Percentiles rank a stretch among this genome's conserved stretches.
Evolutionary conservation across 129 eudicot species (phyloP).

Genomic region (Kitagawia praeruptora): DNA sequence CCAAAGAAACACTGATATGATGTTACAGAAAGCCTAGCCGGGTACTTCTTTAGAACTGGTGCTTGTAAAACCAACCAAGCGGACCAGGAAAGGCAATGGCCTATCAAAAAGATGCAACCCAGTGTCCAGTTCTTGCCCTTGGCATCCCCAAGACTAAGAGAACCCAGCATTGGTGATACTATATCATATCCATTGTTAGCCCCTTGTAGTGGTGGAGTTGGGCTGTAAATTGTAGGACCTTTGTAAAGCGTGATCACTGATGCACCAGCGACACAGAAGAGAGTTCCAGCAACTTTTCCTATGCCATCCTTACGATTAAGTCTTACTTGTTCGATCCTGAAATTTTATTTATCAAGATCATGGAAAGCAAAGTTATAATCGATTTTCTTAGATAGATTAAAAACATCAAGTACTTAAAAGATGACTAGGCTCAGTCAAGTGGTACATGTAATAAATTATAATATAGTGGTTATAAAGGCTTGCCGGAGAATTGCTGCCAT

Average conservation of each 20-base stretch:
- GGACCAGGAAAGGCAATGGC: conserved; percentile 96
- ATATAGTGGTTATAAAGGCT: conserved; percentile 10
- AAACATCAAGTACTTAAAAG: background rate
- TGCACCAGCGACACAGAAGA: conserved; percentile 89
- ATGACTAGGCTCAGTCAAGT: background rate
- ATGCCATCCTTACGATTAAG: conserved; percentile 83
- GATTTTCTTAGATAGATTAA: background rate
- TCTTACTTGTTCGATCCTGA: conserved; percentile 90
- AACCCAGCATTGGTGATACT: conserved; percentile 28
- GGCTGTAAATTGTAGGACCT: conserved; percentile 94
- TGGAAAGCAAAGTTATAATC: background rate
- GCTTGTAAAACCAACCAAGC: conserved; percentile 94
- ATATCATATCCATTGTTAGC: conserved; percentile 7
- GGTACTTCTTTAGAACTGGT: conserved; percentile 84
- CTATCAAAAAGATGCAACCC: conserved; percentile 89
- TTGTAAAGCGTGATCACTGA: conserved; percentile 90
- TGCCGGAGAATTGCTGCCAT: conserved; percentile 78
- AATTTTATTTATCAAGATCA: background rate
- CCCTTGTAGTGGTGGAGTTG: conserved; percentile 44
- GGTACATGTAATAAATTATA: background rate
- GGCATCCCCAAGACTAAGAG: conserved; percentile 50
- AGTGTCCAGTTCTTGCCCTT: conserved; percentile 87
- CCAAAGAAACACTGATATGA: conserved; percentile 96
- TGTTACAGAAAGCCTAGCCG: conserved; percentile 91
- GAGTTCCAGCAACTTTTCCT: conserved; percentile 73